Conservation (phyloP, 495 filamentous ascomycete species). For the Venustampulla echinocandica region DNA sequence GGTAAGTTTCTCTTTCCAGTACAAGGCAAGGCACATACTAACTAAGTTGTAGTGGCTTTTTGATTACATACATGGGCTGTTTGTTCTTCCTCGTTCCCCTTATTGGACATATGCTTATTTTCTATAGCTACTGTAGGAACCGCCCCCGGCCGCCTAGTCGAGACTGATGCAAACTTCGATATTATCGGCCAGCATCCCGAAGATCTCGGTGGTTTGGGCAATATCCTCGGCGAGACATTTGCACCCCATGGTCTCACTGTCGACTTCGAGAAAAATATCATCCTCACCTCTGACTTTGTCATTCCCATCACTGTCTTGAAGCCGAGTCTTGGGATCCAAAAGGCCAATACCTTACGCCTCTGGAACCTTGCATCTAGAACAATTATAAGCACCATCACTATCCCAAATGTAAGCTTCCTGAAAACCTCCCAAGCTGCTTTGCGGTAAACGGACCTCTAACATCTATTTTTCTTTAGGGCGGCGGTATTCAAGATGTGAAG, state of each 20-base stretch:
- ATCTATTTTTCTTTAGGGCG: too few species aligned
- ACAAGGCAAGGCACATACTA: too few species aligned
- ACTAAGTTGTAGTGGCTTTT: constrained; percentile 48
- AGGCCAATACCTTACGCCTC: constrained; percentile 49
- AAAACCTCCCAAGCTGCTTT: background rate
- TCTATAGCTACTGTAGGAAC: constrained; percentile 40
- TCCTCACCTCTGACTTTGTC: constrained; percentile 55
- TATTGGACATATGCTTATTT: constrained; percentile 3
- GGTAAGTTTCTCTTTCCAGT: too few species aligned
- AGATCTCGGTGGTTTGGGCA: constrained; percentile 39
- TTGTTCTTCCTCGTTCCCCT: background rate
- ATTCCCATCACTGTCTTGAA: constrained; percentile 52
- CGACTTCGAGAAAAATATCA: constrained; percentile 48
- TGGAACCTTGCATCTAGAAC: constrained; percentile 44
- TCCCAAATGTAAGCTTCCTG: constrained; percentile 40
- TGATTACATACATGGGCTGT: constrained; percentile 51
- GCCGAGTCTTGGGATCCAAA: constrained; percentile 42
- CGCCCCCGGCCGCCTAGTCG: constrained; percentile 49
- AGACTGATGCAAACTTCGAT: constrained; percentile 50
- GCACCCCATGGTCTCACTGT: constrained; percentile 51
- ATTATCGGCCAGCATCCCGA: constrained; percentile 55
- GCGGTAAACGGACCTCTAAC: too few species aligned
- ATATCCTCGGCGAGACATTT: constrained; percentile 51
- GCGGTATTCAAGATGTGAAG: constrained; percentile 57
- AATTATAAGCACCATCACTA: constrained; percentile 53